These are phyloP conservation scores for Akebia trifoliata DNA, from an alignment of 164 flowering plant genomes.

Conservation along the genomic window DNA sequence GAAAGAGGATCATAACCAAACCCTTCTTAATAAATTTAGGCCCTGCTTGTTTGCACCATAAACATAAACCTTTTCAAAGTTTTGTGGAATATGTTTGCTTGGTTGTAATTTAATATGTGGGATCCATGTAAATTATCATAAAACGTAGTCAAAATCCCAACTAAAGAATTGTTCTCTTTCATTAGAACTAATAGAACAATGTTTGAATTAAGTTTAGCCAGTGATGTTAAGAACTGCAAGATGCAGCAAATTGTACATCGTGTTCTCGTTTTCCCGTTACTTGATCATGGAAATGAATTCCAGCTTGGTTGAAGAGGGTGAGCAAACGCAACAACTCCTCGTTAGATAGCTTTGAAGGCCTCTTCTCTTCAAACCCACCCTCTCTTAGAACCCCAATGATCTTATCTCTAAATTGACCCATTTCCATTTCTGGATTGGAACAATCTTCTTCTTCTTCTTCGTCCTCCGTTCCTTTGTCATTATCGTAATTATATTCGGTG, in stretches of 20 bases:
- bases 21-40: too few species aligned
- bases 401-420: slow-evolving; percentile 52
- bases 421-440: slow-evolving; percentile 21
- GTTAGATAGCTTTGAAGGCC: slow-evolving; percentile 71
- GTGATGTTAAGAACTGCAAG: slow-evolving; percentile 4
- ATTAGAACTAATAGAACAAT: too few species aligned
- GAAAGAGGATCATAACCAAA: too few species aligned
- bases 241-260: slow-evolving; percentile 11
- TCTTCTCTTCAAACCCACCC: slow-evolving; percentile 62
- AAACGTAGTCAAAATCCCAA: too few species aligned
- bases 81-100: too few species aligned
- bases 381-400: slow-evolving; percentile 42
- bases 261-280: slow-evolving; percentile 13
- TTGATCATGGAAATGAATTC: slow-evolving; percentile 52
- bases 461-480: slow-evolving; percentile 15
- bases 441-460: slow-evolving; percentile 22
- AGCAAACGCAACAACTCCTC: slow-evolving; percentile 58
- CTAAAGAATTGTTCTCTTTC: too few species aligned
- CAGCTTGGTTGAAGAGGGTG: slow-evolving; percentile 48
- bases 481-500: not conserved
- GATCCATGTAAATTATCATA: too few species aligned
- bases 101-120: too few species aligned
- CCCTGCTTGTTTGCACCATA: too few species aligned
- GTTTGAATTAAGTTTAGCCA: not conserved
- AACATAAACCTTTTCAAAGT: too few species aligned